These are phyloP conservation scores for Cairneyella variabilis DNA, from an alignment of 495 filamentous ascomycete genomes.

Conservation along the genomic window DNA sequence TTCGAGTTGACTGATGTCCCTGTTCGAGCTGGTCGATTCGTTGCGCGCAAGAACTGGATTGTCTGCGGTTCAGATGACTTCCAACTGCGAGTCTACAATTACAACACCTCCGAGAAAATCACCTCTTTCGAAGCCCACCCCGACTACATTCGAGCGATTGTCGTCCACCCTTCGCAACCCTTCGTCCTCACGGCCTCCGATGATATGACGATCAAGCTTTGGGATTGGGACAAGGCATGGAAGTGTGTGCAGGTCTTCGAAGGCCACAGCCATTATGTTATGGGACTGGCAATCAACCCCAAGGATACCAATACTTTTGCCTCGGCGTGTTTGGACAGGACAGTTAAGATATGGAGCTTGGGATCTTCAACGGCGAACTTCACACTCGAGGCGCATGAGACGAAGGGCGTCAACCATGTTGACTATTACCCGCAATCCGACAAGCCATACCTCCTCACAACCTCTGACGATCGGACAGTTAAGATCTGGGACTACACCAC, in stretches of 20 bases:
- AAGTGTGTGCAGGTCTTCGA: conserved; percentile 98
- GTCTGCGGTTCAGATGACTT: conserved; percentile 98
- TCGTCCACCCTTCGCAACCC: conserved; percentile 92
- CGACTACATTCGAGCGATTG: conserved; percentile 97
- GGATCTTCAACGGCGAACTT: conserved; percentile 88
- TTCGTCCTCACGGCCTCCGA: conserved; percentile 96
- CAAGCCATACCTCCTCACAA: conserved; percentile 95
- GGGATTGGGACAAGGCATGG: conserved; percentile 99
- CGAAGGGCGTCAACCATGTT: conserved; percentile 96
- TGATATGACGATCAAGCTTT: conserved; percentile 99
- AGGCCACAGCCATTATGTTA: conserved; percentile 97
- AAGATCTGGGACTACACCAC: conserved; percentile 99
- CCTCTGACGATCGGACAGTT: conserved; percentile 88
- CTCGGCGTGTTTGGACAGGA: conserved; percentile 89
- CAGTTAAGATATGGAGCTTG: conserved; percentile 96
- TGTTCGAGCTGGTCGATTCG: conserved; percentile 92
- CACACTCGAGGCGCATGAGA: conserved; percentile 94
- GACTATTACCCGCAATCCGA: conserved; percentile 89
- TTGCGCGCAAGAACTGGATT: conserved; percentile 99
- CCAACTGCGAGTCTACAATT: conserved; percentile 94
- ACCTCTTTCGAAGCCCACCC: conserved; percentile 97
- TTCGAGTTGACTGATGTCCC: conserved; percentile 99
- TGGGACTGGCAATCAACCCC: conserved; percentile 99
- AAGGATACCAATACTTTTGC: conserved; percentile 99
- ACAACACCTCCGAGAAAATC: conserved; percentile 99